Evolutionary conservation across 352 stramenopile species (phyloP).

Genomic region (Halophytophthora polymorphica): DNA sequence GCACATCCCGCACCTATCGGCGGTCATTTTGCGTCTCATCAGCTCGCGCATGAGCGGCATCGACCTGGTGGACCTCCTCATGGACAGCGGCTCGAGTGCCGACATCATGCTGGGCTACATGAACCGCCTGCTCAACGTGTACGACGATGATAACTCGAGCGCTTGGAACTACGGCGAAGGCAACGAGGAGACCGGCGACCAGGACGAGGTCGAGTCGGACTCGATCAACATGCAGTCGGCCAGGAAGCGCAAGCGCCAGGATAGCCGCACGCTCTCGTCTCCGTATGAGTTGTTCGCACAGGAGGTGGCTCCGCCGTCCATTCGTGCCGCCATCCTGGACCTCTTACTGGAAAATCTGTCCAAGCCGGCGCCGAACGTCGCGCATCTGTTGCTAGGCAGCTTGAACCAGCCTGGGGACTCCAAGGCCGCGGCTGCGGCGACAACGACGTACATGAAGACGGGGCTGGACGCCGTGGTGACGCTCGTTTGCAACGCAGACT

Average conservation of each 20-base stretch:
- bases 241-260: constrained; percentile 42
- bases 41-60: constrained; percentile 60
- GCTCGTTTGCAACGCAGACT: constrained; percentile 70
- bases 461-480: constrained; percentile 67
- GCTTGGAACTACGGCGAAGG: constrained; percentile 20
- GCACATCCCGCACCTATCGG: constrained; percentile 69
- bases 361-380: constrained; percentile 72
- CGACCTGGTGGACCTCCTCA: constrained; percentile 61
- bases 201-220: constrained; percentile 21
- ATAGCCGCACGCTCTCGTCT: constrained; percentile 42
- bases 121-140: constrained; percentile 71
- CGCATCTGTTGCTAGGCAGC: constrained; percentile 67
- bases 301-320: constrained; percentile 36
- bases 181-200: constrained; percentile 10
- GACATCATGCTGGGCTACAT: constrained; percentile 79
- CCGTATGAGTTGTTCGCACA: constrained; percentile 46
- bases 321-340: constrained; percentile 69
- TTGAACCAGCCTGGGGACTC: constrained; percentile 37
- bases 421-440: constrained; percentile 15
- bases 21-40: constrained; percentile 63
- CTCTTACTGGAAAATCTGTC: constrained; percentile 74
- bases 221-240: constrained; percentile 27
- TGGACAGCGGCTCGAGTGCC: constrained; percentile 60
- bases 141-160: constrained; percentile 45
- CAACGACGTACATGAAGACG: constrained; percentile 38